These are phyloP conservation scores for Phaeomoniella chlamydospora DNA, from an alignment of 2,329 filamentous ascomycete species.

Conservation along the genomic window DNA sequence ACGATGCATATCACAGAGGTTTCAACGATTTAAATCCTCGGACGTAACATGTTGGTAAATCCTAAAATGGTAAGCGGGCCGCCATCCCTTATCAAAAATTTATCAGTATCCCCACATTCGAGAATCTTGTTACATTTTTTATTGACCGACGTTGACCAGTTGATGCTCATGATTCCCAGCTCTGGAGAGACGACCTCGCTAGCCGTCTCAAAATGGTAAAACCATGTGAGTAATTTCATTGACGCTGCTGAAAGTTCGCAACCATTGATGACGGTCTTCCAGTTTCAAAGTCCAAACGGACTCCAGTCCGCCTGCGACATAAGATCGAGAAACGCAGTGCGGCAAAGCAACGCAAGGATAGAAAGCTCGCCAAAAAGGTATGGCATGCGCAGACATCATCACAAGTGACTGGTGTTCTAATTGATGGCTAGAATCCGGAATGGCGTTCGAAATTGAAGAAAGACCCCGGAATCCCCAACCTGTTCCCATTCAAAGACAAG, in stretches of 20 bases:
- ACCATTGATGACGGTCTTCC: constrained; percentile 3
- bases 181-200: no score
- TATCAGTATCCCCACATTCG: background rate
- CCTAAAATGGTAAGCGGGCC: background rate
- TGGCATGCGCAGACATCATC: constrained; percentile 1
- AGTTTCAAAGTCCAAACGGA: constrained; percentile 94
- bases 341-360: constrained; percentile 79
- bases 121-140: no score
- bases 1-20: no score
- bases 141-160: no score
- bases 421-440: constrained; percentile 64
- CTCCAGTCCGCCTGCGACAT: constrained; percentile 74
- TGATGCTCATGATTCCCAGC: no score
- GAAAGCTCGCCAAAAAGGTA: constrained; percentile 76
- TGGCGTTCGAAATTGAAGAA: constrained; percentile 94
- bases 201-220: constrained; percentile 15
- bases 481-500: constrained; percentile 96
- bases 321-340: constrained; percentile 90
- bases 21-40: no score
- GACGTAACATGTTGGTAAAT: no score
- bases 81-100: background rate
- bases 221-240: constrained; percentile 9
- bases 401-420: no score
- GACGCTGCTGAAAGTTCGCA: constrained; percentile 4
- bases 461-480: constrained; percentile 91